Base-by-base conservation (phyloP, 768 basidiomycete genomes). In the Brasilioporus rufonigricans region DNA sequence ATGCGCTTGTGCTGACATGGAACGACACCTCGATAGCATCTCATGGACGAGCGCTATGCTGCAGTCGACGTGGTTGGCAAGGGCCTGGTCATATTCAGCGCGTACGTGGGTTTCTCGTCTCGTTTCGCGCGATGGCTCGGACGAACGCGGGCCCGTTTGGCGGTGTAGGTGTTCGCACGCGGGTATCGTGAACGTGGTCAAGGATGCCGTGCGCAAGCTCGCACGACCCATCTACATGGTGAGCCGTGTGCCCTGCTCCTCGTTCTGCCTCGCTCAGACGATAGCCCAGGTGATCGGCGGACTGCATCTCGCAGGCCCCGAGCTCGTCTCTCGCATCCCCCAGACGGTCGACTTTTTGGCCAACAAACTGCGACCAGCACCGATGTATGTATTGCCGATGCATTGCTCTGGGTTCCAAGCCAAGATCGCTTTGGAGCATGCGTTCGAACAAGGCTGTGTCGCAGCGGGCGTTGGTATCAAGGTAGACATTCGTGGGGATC, bases 11-110 rank as follows among this genome's bases (percentile, higher is more conserved):
- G 24, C 38, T 13, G 41, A 19, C 23, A 21, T n/a, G 47, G 1
- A 32, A 38, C 4, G 24, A 35, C 12, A 33, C 33, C 11, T 44
- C 7, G 49, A 5, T 53, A 92, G 88, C 77, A 86, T 46, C 83
- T 93, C 59, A 83, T 86, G 83, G 91, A 93, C 60, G 92, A 93
- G 65, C 77, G 92, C 23, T 93, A 92, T 64, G 83, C 80, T 45
- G 85, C 74, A 0, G 72, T 93, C 24, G 89, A 93, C 67, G 86
- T 93, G 0, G 75, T 76, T n/a, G 90, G 87, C 9, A 92, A 90
- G 65, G 91, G 91, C 1, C 70, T 93, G 50, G 79, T 93, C 23
- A 77, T 93, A 52, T 91, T 94, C 70, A 91, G 88, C 74, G 84
- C 92, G 86, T 90, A 56, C 68, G 89, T 78, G 12, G 32, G 21